Conservation (phyloP, 768 basidiomycete species). For the Hysterangium stoloniferum region DNA sequence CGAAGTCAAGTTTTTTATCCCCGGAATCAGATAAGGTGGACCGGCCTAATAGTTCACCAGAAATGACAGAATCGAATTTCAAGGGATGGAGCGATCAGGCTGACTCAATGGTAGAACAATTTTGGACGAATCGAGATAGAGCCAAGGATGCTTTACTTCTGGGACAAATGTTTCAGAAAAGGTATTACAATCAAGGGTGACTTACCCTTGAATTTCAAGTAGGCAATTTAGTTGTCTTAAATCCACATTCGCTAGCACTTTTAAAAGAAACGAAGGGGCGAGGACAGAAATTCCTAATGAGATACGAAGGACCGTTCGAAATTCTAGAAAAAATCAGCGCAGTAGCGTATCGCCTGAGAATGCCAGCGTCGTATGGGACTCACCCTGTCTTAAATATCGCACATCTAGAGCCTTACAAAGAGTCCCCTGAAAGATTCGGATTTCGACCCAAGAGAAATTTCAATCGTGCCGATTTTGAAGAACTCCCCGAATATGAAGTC, state of each 20-base stretch:
- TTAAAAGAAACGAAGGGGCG: constrained; percentile 18
- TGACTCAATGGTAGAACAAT: too few relatives aligned
- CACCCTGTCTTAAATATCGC: constrained; percentile 28
- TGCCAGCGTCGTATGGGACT: constrained; percentile 24
- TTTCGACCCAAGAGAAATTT: neutral
- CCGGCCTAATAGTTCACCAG: too few relatives aligned
- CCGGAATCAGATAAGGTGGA: too few relatives aligned
- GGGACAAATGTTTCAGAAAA: constrained; percentile 8
- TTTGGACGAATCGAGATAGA: constrained; percentile 5
- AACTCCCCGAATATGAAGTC: constrained; percentile 18
- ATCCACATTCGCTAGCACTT: constrained; percentile 20
- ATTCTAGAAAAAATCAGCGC: constrained; percentile 22
- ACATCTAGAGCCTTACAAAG: constrained; percentile 23
- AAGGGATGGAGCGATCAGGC: too few relatives aligned
- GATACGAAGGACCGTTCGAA: constrained; percentile 28
- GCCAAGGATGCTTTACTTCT: constrained; percentile 13
- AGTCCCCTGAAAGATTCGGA: constrained; percentile 20
- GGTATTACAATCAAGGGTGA: constrained; percentile 16
- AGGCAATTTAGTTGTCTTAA: constrained; percentile 24
- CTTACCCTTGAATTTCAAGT: constrained; percentile 18
- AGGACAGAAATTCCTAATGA: constrained; percentile 23
- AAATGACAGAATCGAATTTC: too few relatives aligned
- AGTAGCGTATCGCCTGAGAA: constrained; percentile 22
- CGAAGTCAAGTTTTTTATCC: too few relatives aligned
- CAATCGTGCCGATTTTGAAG: constrained; percentile 11